These are phyloP conservation scores for Phoma herbarum DNA, from an alignment of 2,329 filamentous ascomycete genomes.

Conservation along the genomic window DNA sequence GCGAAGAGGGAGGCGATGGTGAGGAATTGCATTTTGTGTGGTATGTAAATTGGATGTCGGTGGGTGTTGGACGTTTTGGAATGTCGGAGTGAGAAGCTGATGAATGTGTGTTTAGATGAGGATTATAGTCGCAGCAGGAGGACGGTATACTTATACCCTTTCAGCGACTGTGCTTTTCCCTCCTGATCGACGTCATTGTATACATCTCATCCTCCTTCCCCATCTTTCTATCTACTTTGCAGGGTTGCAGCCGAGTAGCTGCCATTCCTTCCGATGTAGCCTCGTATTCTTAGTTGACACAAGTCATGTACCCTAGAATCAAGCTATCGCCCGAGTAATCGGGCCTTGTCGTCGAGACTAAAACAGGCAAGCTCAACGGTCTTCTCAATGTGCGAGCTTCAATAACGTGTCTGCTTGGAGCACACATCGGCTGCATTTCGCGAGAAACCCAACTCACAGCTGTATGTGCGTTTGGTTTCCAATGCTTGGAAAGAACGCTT, in stretches of 20 bases:
- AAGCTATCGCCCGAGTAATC: not conserved
- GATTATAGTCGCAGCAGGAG: not conserved
- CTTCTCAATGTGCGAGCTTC: not conserved
- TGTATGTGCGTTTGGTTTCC: not conserved
- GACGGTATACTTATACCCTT: conserved; percentile 27
- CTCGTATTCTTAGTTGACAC: conserved; percentile 4
- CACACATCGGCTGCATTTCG: not conserved
- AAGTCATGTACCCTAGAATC: not conserved
- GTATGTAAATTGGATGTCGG: not conserved
- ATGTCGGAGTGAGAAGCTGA: not conserved
- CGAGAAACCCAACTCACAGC: not conserved
- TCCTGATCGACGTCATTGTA: conserved; percentile 15
- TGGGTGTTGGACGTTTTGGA: not conserved
- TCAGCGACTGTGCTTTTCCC: not conserved
- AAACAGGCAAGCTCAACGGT: conserved; percentile 4
- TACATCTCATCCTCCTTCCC: conserved; percentile 6
- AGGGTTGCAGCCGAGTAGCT: conserved; percentile 10
- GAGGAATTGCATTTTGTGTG: conserved; percentile 32
- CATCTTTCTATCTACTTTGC: conserved; percentile 8
- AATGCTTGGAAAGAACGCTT: no score
- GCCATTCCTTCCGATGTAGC: conserved; percentile 3
- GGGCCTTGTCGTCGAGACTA: not conserved
- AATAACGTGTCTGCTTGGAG: not conserved
- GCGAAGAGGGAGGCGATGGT: conserved; percentile 32
- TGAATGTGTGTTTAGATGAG: conserved; percentile 7